Base-by-base conservation (phyloP, 2,329 filamentous ascomycete genomes). In the Diplocarpon rosae region DNA sequence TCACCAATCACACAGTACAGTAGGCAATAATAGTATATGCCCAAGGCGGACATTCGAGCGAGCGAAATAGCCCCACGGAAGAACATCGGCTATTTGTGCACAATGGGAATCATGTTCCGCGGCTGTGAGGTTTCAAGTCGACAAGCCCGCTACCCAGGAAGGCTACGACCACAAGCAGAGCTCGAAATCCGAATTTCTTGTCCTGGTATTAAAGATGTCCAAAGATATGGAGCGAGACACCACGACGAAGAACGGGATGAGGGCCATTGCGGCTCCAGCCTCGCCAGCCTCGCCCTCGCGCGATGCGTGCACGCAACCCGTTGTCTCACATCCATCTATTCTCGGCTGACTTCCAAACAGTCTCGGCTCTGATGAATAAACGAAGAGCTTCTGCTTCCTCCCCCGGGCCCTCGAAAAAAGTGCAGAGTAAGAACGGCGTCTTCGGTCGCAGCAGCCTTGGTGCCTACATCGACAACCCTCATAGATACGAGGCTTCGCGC, bases 391-490 rank as follows among this genome's bases (percentile, higher is more conserved):
- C 48, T 14, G 42, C 52, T 8, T 17, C 46, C 29, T 42, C 40
- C 9, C 37, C 33, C 2, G 40, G 27, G n/a, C 17, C 46, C 2
- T 38, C 48, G 3, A 49, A 47, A 33, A 46, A 50, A 11, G 32
- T 45, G 11, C 41, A 50, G 43, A 43, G 38, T 13, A 49, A 50
- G 27, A 35, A 43, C 17, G 14, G 42, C 13, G 49, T 71, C 59
- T 66, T 66, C 13, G 64, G 69, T 37, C 71, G 79, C 43, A 71
- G 81, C 50, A 81, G 72, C 0, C 71, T 92, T 0, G 76, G 76
- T 35, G 66, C 69, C 15, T 92, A 92, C 63, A 80, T 83, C 24
- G 56, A 66, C 7, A 64, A 76, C 42, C 85, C 85, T 0, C 69
- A 73, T 29, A 67, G 70, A 1, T 82, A 77, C 56, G 72, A 78